Base-by-base conservation (phyloP, 257 asterid genomes). In the Ilex asprella region DNA sequence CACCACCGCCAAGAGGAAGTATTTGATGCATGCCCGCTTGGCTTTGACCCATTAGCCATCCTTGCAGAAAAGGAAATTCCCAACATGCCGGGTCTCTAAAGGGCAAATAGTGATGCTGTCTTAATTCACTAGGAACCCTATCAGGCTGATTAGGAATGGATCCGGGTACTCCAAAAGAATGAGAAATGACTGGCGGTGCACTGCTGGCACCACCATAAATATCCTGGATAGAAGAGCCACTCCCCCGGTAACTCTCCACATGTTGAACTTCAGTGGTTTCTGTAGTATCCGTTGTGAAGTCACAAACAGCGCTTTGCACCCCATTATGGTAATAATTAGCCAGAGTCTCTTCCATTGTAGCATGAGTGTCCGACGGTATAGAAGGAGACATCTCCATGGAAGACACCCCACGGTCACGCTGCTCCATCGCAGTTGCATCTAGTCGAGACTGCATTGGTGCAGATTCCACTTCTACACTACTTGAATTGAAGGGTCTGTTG, bases 1-100 rank as follows among this genome's bases (percentile, higher is more conserved):
- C 31, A 41, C 31, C 59, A 58, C 31, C 15, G 51, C 35, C 12
- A 16, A 53, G 57, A 21, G 30, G 30, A 2, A 53, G 57, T 10
- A 14, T 15, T 10, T 15, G 30, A 6, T 53, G 57, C 57, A 53
- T 14, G 57, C 57, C 57, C 14, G 57, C 57, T 53, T 53, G 57
- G 10, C 57, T 53, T 53, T 53, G 57, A 53, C 57, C 57, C 57
- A 53, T 53, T 16, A 53, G 11, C 57, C 57, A 53, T 53, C 57
- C 57, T 21, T 53, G 57, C 57, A 53, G 30, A 53, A 53, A 53
- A n/a, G 57, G 57, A 2, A 53, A 21, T 16, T 5, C 27, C 57
- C 57, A 53, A 53, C 30, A n/a, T 16, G 27, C 10, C 11, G 2
- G 30, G 30, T 53, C 15, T 16, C 57, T 16, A n/a, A 21, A 53